Conservation (phyloP, 202 grass and related monocot genomes). For the Bolboschoenoplectus hybrid region DNA sequence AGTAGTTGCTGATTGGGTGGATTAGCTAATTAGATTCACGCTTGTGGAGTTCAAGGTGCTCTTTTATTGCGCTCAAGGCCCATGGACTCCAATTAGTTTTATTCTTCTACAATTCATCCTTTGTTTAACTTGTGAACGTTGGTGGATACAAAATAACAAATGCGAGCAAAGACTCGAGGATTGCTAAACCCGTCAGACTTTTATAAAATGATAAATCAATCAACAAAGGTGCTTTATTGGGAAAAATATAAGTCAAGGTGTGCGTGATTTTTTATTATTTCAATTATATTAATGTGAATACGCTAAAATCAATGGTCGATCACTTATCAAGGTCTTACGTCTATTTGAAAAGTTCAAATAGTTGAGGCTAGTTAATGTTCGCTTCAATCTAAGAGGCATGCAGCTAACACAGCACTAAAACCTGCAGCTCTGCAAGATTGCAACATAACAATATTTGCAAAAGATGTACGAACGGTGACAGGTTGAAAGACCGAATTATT, state of each 20-base stretch:
- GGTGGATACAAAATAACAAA: background rate
- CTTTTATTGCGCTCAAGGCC: background rate
- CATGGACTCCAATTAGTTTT: background rate
- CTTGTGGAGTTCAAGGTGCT: background rate
- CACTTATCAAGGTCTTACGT: background rate
- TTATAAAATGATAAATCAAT: no score
- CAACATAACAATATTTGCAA: background rate
- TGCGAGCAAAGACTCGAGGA: no score
- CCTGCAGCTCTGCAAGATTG: background rate
- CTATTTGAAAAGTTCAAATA: background rate
- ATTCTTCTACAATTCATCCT: background rate
- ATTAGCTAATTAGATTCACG: conserved; percentile 5
- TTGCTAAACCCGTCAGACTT: no score
- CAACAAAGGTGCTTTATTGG: no score
- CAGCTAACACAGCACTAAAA: background rate
- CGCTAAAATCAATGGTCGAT: background rate
- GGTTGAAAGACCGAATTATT: background rate
- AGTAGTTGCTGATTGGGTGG: background rate
- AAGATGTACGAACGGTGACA: background rate
- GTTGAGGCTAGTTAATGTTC: background rate
- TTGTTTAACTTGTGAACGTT: background rate
- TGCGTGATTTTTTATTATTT: background rate
- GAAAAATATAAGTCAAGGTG: background rate
- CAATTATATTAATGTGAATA: background rate
- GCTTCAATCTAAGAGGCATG: background rate